Evolutionary conservation across 345 rosid species (phyloP), one percentile per base, ranked within the genome.

Genomic region (Pistacia vera): DNA sequence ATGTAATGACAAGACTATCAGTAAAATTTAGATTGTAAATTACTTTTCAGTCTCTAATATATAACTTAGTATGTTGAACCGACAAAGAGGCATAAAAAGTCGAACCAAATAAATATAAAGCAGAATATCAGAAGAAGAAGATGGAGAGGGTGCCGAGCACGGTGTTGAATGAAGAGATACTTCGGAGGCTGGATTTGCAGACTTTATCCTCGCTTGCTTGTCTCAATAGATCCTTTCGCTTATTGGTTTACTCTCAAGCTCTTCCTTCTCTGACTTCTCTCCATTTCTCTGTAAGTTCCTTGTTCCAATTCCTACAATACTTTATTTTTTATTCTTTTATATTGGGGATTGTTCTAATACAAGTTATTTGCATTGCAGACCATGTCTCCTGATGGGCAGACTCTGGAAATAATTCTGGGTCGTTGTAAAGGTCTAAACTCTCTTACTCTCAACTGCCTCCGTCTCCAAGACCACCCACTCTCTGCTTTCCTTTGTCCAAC

Each of bases 171-270:
- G 80, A 82, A 70, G 93, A 88, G 62, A 85, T 90, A 46, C 81
- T 91, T 0, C 55, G 60, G 10, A 87, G 82, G 62, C 71, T 91
- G 70, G 93, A 88, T 74, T 75, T 90, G 38, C 87, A 87, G 74
- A 73, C 81, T 3, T 87, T 90, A 0, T 87, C 84, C 67, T 78
- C 91, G 64, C 81, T 85, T 52, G 83, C 92, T 2, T 90, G 93
- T 71, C 88, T 87, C 56, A 80, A 81, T 81, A 83, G 77, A 44
- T 30, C 81, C 48, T 79, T 91, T 5, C 90, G 85, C 81, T 83
- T 77, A 72, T 70, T 84, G 75, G 88, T 79, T 64, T 82, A 73
- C 76, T 71, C 83, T 63, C 84, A 74, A 67, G 82, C 82, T 68
- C 81, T 85, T 51, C 82, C 90, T 73, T 79, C 81, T 17, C 61